Evolutionary conservation across 2,329 filamentous ascomycete species (phyloP), one percentile per base, ranked within the genome.

Genomic region (Penicillium sp.): DNA sequence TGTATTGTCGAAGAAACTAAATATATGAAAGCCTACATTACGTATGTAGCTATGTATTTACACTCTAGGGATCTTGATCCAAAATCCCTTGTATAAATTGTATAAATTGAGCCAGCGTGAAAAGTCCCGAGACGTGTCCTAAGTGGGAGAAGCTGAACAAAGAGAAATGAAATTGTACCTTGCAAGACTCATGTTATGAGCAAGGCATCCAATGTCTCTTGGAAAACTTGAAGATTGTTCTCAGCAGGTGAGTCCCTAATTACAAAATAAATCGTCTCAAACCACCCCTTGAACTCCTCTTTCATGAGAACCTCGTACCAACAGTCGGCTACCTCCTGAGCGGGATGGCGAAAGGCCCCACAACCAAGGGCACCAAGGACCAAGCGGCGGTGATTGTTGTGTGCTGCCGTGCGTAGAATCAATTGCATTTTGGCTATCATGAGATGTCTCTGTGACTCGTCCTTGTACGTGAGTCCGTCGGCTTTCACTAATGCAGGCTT

Each of bases 321-420:
- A 62, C 85, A 86, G 34, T 73, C 57, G 2, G 83, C 86, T n/a
- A 90, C 82, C 58, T 85, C 84, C 32, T 75, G 71, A 0, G 78
- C 78, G 9, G 88, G 88, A 67, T 89, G 88, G 0, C 62, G 64
- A 68, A 88, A 89, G 0, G 82, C 85, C 4, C 87, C 88, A 63
- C 87, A 90, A 0, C 88, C 88, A 48, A 90, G 67, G 0, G 88
- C 87, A 0, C 88, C 87, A 1, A 91, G 76, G 5, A 90, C 83
- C 9, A 90, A 71, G 61, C 80, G 76, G 22, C 79, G 75, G 64
- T 89, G 85, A 1, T 77, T 78, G 29, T 82, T 76, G 5, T 67
- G 67, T n/a, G 80, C 86, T 2, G 85, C 84, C 54, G 86, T 80
- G 5, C 86, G 78, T 50, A 89, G 71, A 18, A 80, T 78, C 18